A percentile compares a stretch with the other conserved stretches of the same genome.
phyloP scores from a whole-genome alignment of 148 eudicot genomes.

The Oxyria digyna region DNA sequence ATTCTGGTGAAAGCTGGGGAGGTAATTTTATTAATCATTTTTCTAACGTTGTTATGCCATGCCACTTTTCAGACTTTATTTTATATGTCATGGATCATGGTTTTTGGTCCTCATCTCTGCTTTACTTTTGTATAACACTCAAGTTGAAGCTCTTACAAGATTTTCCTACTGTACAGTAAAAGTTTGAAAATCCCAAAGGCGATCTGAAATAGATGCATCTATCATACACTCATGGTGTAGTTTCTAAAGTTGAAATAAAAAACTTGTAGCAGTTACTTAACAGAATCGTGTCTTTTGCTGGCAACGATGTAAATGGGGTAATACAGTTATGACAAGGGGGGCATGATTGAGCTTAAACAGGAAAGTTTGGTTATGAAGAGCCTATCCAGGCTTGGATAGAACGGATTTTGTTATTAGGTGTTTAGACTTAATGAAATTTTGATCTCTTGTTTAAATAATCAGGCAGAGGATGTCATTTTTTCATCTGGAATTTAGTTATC shows the following conservation, averaged over 20 bases:
- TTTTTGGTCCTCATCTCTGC: neutral
- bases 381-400: neutral
- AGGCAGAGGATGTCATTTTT: neutral
- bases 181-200: neutral
- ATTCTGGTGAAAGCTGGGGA: slow-evolving; percentile 36
- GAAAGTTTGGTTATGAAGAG: neutral
- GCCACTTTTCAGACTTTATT: neutral
- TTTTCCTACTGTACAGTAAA: neutral
- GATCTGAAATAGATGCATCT: neutral
- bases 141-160: neutral
- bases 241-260: neutral
- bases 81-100: neutral
- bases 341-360: neutral
- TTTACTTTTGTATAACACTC: neutral
- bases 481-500: neutral
- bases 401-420: neutral
- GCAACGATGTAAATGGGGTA: neutral
- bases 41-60: neutral
- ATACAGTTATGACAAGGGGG: neutral
- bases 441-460: neutral
- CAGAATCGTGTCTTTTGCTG: neutral
- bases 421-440: neutral
- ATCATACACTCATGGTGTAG: neutral
- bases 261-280: neutral
- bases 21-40: slow-evolving; percentile 13